A percentile compares a stretch with the other conserved stretches of the same genome.
phyloP scores from a whole-genome alignment of 148 eudicot genomes.

The Camellia granthamiana region DNA sequence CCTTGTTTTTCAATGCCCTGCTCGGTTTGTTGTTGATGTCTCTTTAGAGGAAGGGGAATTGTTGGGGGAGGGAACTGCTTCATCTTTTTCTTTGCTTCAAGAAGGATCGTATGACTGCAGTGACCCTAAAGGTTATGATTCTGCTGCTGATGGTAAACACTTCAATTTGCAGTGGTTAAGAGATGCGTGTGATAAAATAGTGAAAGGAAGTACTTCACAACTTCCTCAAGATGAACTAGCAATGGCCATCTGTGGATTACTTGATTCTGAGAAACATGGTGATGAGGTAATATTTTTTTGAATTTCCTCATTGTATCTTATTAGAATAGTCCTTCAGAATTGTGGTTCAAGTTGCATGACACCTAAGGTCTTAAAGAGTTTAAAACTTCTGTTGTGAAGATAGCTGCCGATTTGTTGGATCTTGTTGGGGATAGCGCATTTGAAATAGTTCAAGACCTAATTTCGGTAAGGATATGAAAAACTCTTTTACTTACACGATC shows the following conservation, averaged over 20 bases:
- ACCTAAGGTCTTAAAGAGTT: background rate
- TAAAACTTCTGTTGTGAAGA: conserved; percentile 39
- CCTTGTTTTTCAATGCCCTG: conserved; percentile 68
- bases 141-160: conserved; percentile 30
- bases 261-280: conserved; percentile 90
- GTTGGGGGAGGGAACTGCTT: conserved; percentile 35
- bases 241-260: conserved; percentile 83
- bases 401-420: conserved; percentile 95
- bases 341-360: conserved; percentile 5
- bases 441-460: conserved; percentile 89
- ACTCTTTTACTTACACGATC: background rate
- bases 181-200: conserved; percentile 66
- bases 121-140: conserved; percentile 23
- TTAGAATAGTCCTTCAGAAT: conserved; percentile 2
- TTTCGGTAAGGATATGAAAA: conserved; percentile 45
- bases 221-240: conserved; percentile 94
- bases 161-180: conserved; percentile 88
- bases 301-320: background rate
- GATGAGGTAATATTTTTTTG: conserved; percentile 64
- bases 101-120: conserved; percentile 42
- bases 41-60: conserved; percentile 56
- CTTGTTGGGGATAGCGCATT: conserved; percentile 91
- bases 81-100: conserved; percentile 44
- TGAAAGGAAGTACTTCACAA: conserved; percentile 66
- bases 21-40: conserved; percentile 74